Evolutionary conservation across 2,329 filamentous ascomycete genomes (phyloP).

Genomic region (Fusarium equiseti): DNA sequence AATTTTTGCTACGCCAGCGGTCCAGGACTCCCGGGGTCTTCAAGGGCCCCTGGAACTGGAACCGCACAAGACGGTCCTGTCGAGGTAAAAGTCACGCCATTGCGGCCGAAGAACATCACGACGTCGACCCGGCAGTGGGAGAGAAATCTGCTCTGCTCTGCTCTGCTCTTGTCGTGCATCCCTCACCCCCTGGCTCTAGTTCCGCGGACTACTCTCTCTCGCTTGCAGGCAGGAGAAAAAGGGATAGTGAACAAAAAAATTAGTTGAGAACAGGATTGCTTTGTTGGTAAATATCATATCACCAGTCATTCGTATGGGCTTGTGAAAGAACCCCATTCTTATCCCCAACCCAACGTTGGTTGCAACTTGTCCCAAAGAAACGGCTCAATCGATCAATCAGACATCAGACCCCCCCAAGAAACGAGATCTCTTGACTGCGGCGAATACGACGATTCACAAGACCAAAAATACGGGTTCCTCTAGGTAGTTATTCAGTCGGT

Average conservation of each 20-base stretch:
- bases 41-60: constrained; percentile 44
- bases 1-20: constrained; percentile 49
- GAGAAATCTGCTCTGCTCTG: constrained; percentile 29
- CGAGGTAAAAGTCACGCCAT: constrained; percentile 50
- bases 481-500: constrained; percentile 11
- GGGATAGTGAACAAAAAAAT: constrained; percentile 9
- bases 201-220: constrained; percentile 11
- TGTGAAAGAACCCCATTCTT: constrained; percentile 26
- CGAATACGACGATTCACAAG: constrained; percentile 41
- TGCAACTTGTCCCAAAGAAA: constrained; percentile 21
- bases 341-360: constrained; percentile 34
- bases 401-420: constrained; percentile 1
- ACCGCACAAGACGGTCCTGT: constrained; percentile 42
- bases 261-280: constrained; percentile 17
- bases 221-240: constrained; percentile 21
- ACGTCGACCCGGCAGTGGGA: constrained; percentile 44
- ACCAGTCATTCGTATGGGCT: constrained; percentile 15
- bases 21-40: constrained; percentile 38
- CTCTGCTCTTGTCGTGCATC: constrained; percentile 7
- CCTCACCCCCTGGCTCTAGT: constrained; percentile 12
- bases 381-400: constrained; percentile 23
- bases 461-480: constrained; percentile 21
- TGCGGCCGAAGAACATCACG: constrained; percentile 47
- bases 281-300: constrained; percentile 34
- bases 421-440: constrained; percentile 31